Evolutionary conservation across 768 basidiomycete genomes (phyloP).

Genomic region (Pleurotus djamor): DNA sequence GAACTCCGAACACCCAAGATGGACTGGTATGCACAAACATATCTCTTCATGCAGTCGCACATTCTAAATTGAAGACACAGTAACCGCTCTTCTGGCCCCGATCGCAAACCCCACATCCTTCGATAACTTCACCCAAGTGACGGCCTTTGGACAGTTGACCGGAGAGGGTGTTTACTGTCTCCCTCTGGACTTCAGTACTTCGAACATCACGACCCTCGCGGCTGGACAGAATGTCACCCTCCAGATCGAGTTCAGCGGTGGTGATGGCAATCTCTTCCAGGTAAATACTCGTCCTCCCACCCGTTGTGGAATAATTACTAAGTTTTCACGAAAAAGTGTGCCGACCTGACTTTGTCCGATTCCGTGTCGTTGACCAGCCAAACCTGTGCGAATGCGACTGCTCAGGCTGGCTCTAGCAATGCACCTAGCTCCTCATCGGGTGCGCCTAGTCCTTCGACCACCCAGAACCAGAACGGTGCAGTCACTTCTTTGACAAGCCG

Average conservation of each 20-base stretch:
- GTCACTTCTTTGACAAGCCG: neutral
- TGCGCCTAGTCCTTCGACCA: conserved; percentile 14
- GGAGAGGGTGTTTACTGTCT: conserved; percentile 69
- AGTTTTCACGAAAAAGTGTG: conserved; percentile 46
- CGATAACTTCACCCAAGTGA: conserved; percentile 50
- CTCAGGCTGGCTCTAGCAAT: conserved; percentile 8
- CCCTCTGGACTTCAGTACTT: conserved; percentile 54
- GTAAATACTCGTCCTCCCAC: conserved; percentile 24
- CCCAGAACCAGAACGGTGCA: neutral
- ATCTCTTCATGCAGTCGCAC: neutral
- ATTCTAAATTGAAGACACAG: conserved; percentile 23
- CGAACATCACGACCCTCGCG: conserved; percentile 47
- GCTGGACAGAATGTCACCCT: conserved; percentile 76
- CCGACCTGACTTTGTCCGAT: conserved; percentile 71
- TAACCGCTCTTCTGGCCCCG: conserved; percentile 54
- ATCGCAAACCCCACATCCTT: conserved; percentile 60
- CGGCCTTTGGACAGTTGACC: conserved; percentile 42
- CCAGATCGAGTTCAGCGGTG: conserved; percentile 65
- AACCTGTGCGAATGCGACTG: conserved; percentile 32
- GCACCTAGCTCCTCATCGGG: conserved; percentile 10
- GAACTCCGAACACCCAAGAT: conserved; percentile 63
- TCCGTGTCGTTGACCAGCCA: conserved; percentile 42
- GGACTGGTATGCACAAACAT: conserved; percentile 47
- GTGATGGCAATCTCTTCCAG: conserved; percentile 73
- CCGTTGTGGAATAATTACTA: too few species aligned